Evolutionary conservation across 768 basidiomycete genomes (phyloP).

Genomic region (Tricholoma bakamatsutake): DNA sequence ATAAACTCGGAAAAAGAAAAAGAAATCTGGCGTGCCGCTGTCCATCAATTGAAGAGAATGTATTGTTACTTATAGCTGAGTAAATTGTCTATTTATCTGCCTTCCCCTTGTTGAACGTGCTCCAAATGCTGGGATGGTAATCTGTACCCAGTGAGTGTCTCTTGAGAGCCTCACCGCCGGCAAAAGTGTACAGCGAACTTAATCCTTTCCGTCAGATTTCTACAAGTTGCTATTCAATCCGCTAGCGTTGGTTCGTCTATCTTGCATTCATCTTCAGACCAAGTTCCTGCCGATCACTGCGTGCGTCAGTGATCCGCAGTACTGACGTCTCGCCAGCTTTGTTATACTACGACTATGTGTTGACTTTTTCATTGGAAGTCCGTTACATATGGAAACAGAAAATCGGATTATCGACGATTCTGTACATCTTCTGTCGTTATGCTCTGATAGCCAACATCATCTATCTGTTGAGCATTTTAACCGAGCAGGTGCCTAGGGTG

Average conservation of each 20-base stretch:
- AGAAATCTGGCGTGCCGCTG: too few species aligned
- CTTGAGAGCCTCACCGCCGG: not conserved
- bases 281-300: not conserved
- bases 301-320: too few species aligned
- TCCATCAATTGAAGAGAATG: too few species aligned
- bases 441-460: conserved; percentile 28
- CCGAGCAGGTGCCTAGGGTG: conserved; percentile 17
- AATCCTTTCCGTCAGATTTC: conserved; percentile 5
- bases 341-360: conserved; percentile 27
- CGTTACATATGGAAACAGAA: conserved; percentile 25
- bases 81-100: not conserved
- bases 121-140: not conserved
- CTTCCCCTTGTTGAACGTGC: not conserved
- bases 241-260: conserved; percentile 15
- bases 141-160: not conserved
- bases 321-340: conserved; percentile 14
- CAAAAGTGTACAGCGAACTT: not conserved
- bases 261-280: not conserved
- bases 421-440: conserved; percentile 29
- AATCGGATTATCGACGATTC: conserved; percentile 22
- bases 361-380: conserved; percentile 27
- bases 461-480: conserved; percentile 23
- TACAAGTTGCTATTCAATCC: conserved; percentile 17
- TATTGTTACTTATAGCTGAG: too few species aligned
- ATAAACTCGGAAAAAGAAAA: too few species aligned